phyloP scores from a whole-genome alignment of 305 asterid genomes.

The Solanum hybrid region DNA sequence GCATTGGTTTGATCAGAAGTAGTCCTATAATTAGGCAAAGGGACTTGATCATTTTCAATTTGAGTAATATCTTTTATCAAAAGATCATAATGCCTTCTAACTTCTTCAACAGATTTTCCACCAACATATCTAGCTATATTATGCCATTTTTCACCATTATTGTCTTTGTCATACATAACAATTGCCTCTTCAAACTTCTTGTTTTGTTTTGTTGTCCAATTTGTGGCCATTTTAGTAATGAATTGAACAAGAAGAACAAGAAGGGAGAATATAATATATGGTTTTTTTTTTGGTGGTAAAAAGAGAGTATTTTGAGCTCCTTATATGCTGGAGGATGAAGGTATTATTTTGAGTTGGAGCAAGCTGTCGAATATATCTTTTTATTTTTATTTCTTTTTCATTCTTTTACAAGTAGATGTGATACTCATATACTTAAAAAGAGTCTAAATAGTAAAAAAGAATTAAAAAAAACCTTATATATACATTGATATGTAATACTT shows the following conservation, averaged over 20 bases:
- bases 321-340: constrained; percentile 9
- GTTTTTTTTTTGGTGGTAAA: background rate
- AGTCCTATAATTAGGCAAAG: constrained; percentile 58
- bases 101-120: constrained; percentile 76
- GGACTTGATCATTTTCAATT: constrained; percentile 61
- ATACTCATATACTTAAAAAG: background rate
- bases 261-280: background rate
- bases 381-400: background rate
- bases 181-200: constrained; percentile 83
- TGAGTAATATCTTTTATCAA: constrained; percentile 54
- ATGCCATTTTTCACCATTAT: constrained; percentile 60
- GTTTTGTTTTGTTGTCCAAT: constrained; percentile 73
- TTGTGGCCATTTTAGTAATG: constrained; percentile 12
- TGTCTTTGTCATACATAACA: constrained; percentile 63
- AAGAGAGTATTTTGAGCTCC: background rate
- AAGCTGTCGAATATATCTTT: constrained; percentile 9
- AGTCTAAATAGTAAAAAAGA: background rate
- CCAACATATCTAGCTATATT: constrained; percentile 69
- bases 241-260: background rate
- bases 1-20: constrained; percentile 10
- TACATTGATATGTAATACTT: background rate
- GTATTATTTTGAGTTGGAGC: constrained; percentile 5
- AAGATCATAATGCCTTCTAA: constrained; percentile 57
- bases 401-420: background rate
- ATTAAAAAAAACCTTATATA: too few species aligned